Conservation (phyloP, 2,329 filamentous ascomycete genomes). For the Trichoderma afroharzianum region DNA sequence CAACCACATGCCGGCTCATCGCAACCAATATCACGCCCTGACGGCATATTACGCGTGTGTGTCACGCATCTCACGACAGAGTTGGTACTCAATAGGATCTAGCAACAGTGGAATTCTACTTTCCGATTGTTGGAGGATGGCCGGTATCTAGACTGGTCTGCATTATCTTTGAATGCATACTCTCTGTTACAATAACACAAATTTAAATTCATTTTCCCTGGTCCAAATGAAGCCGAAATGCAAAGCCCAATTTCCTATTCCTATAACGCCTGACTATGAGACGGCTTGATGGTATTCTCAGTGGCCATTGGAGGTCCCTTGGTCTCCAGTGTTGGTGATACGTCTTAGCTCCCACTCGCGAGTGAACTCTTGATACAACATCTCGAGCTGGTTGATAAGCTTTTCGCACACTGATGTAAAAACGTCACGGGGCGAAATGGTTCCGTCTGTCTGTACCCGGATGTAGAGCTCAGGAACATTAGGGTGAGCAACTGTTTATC, state of each 20-base stretch:
- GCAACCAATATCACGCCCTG: background rate
- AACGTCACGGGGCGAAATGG: slow-evolving; percentile 83
- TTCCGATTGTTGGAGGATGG: background rate
- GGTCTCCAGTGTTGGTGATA: slow-evolving; percentile 68
- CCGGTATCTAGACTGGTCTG: background rate
- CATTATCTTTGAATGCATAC: background rate
- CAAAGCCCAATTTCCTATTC: slow-evolving; percentile 10
- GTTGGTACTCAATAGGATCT: background rate
- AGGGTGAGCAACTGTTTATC: slow-evolving; percentile 48
- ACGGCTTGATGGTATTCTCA: slow-evolving; percentile 18
- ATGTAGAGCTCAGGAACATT: slow-evolving; percentile 63
- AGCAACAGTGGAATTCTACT: background rate
- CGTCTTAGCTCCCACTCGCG: slow-evolving; percentile 88
- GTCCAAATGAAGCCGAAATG: slow-evolving; percentile 13
- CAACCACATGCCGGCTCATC: slow-evolving; percentile 7
- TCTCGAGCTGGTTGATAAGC: slow-evolving; percentile 75
- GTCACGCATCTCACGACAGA: background rate
- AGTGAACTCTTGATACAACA: slow-evolving; percentile 81
- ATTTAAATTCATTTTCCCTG: slow-evolving; percentile 1
- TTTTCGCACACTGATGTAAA: slow-evolving; percentile 77
- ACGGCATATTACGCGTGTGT: background rate
- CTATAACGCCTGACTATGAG: slow-evolving; percentile 25
- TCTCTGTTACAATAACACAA: background rate
- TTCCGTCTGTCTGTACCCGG: slow-evolving; percentile 88
- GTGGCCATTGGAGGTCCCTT: slow-evolving; percentile 41